Base-by-base conservation (phyloP, 257 asterid genomes). In the Solanum tarijense region DNA sequence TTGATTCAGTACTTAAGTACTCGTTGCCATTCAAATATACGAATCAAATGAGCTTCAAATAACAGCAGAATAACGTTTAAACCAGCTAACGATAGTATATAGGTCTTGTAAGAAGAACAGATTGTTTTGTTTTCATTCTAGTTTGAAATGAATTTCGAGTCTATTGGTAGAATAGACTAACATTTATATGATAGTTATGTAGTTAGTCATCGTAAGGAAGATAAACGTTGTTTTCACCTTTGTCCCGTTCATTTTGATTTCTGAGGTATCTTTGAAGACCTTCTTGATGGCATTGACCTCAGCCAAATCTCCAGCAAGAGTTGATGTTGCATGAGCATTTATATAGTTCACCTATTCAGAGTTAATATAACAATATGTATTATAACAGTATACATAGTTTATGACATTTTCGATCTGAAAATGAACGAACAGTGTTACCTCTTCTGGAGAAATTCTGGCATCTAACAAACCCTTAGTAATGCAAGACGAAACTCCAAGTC, bases 321-420 rank as follows among this genome's bases (percentile, higher is more conserved):
- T 95, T 32, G 98, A 93, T 36, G 98, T 95, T 36, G 97, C 98
- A 85, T 94, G 96, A 87, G 95, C 95, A 90, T 95, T 95, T 39
- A 94, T 90, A n/a, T 94, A 95, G 89, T 94, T 94, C 46, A 93
- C 97, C 98, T 95, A 41, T 72, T 27, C 34, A 38, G 55, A 75
- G 29, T 75, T 38, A 74, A 38, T 62, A 69, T 73, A 41, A 29
- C 43, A 58, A 13, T 71, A 34, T n/a, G 52, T 16, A 48, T 48
- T 16, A 85, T 36, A 90, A 12, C 60, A 31, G 71, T 84, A 43
- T 23, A 18, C 13, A 83, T 62, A 83, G 20, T 8, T 68, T 60
- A 52, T 58, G 23, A 31, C 86, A n/a, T 25, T 52, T 52, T 58
- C 55, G 3, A 36, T 58, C 71, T 34, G 86, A 32, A n/a, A 58